A percentile compares a stretch with the other conserved stretches of the same genome.
phyloP scores from a whole-genome alignment of 139 green algal genomes.

The Tetraselmis chui region DNA sequence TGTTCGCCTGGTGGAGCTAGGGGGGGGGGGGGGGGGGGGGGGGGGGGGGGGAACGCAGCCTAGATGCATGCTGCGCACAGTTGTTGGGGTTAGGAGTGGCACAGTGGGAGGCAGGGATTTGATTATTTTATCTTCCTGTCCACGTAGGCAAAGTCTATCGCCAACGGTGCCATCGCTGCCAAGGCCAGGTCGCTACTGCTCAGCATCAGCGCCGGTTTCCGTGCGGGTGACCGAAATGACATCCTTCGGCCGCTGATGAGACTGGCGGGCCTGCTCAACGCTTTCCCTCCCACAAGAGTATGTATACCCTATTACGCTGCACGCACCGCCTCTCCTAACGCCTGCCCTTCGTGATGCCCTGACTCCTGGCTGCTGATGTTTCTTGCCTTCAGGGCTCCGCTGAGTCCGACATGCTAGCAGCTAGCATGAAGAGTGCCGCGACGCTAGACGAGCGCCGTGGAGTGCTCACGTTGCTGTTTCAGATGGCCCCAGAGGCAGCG shows the following conservation, averaged over 20 bases:
- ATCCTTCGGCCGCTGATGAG: conserved; percentile 14
- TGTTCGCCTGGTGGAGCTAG: too few relatives aligned
- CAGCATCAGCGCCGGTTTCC: conserved; percentile 25
- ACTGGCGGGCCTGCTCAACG: conserved; percentile 15
- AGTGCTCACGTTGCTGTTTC: not conserved
- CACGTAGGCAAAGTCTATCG: conserved; percentile 12
- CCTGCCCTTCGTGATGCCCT: not conserved
- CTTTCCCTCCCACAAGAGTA: conserved; percentile 22
- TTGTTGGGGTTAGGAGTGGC: too few relatives aligned
- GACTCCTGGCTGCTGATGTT: not conserved
- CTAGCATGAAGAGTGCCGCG: conserved; percentile 14
- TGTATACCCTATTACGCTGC: not conserved
- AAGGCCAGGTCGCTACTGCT: conserved; percentile 17
- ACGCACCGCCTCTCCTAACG: too few relatives aligned
- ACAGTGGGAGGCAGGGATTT: too few relatives aligned
- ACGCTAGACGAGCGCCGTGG: conserved; percentile 23
- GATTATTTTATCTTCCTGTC: too few relatives aligned
- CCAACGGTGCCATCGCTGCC: conserved; percentile 25
- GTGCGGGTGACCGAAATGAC: conserved; percentile 8
- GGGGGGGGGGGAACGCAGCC: too few relatives aligned
- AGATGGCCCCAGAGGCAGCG: conserved; percentile 12
- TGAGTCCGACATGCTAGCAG: conserved; percentile 34
- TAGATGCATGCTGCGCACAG: too few relatives aligned
- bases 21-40: too few relatives aligned
- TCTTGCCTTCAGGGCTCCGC: conserved; percentile 6